Evolutionary conservation across 2,329 filamentous ascomycete genomes (phyloP), one percentile per base, ranked within the genome.

Genomic region (Aureobasidium sp.): DNA sequence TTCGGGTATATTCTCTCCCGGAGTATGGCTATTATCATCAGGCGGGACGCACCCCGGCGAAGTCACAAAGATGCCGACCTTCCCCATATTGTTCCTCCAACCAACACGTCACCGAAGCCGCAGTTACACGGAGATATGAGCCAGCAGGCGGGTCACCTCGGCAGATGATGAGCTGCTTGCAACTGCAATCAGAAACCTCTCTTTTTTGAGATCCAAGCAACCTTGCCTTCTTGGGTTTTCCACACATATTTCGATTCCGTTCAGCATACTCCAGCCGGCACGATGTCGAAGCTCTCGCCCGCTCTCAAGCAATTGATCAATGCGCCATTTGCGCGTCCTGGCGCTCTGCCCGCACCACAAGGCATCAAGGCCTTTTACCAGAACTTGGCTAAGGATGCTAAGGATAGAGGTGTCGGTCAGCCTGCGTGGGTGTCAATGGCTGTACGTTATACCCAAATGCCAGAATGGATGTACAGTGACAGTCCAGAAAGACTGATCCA

Each of bases 221-320:
- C 34, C 15, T 13, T 15, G 13, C 15, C 34, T 37, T 32, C 5
- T 36, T 3, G 13, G 34, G 12, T 15, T 15, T 5, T 15, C 15
- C 34, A 32, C n/a, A 41, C 15, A 39, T 37, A 20, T 20, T 20
- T 20, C 20, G 20, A 20, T 20, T 20, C 20, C 20, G 20, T 20
- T 20, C 20, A 20, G 20, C 20, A 20, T 20, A 20, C 20, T 20
- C 20, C 20, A 20, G 20, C 20, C 20, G 20, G 20, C 43, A 74
- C 70, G 67, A 91, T 90, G 88, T 86, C 88, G 7, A 92, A 89
- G 73, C 81, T 93, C 24, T 89, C 88, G 1, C 79, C 83, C 1
- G 76, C 84, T 55, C 80, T 93, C 68, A 92, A 92, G 76, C 81
- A 84, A 51, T 83, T 92, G 66, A 87, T 92, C 76, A 88, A 88